Percentiles rank a stretch among this genome's conserved stretches.
Conservation (phyloP, 129 eudicot genomes). For the Artemisia argyi region DNA sequence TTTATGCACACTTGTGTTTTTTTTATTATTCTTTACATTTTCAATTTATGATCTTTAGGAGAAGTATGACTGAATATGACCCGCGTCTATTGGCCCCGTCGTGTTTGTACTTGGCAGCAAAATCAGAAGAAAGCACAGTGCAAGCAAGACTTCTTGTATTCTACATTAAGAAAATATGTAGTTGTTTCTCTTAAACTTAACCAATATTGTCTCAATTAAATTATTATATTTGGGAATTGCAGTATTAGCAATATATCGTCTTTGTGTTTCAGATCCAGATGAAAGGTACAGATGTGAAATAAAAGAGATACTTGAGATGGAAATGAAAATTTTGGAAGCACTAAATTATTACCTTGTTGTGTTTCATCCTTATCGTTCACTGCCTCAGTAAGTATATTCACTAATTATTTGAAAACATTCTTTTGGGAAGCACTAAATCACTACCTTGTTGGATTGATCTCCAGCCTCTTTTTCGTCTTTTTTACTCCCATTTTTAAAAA, state of each 20-base stretch:
- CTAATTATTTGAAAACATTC: no score
- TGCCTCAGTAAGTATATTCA: slow-evolving; percentile 72
- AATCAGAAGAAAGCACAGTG: slow-evolving; percentile 98
- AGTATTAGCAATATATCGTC: no score
- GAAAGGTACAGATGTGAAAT: slow-evolving; percentile 86
- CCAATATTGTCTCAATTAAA: not conserved
- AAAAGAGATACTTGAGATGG: slow-evolving; percentile 96
- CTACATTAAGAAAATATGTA: slow-evolving; percentile 84
- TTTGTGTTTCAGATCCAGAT: slow-evolving; percentile 64
- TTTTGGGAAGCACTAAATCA: no score
- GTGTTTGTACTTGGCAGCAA: slow-evolving; percentile 94
- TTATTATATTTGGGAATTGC: not conserved
- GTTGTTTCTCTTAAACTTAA: not conserved
- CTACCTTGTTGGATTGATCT: no score
- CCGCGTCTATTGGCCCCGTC: slow-evolving; percentile 94
- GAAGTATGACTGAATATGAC: slow-evolving; percentile 85
- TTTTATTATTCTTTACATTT: not conserved
- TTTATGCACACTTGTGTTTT: not conserved
- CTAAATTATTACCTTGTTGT: slow-evolving; percentile 85
- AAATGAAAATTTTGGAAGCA: slow-evolving; percentile 96
- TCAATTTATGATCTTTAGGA: slow-evolving; percentile 40
- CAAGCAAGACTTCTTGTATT: slow-evolving; percentile 91
- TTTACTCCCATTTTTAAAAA: no score
- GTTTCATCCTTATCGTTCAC: slow-evolving; percentile 85
- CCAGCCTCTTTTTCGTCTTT: no score